These are phyloP conservation scores for Ceratocystis albifundus DNA, from an alignment of 2,329 filamentous ascomycete species.

Conservation along the genomic window DNA sequence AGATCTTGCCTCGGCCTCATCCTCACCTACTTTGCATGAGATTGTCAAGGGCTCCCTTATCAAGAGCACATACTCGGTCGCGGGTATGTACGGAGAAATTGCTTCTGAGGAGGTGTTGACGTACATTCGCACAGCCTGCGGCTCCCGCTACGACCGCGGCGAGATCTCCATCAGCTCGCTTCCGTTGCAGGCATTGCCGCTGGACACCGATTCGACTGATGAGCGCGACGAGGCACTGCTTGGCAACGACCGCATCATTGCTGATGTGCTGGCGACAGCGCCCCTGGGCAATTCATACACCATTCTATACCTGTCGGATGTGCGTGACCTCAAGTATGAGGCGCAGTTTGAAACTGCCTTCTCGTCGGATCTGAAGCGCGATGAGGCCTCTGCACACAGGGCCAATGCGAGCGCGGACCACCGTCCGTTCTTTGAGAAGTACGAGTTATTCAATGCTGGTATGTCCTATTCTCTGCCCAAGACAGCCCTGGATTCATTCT, in stretches of 20 bases:
- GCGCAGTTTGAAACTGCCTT: slow-evolving; percentile 23
- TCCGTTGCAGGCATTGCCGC: slow-evolving; percentile 18
- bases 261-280: slow-evolving; percentile 36
- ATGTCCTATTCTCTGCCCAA: slow-evolving; percentile 28
- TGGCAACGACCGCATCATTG: slow-evolving; percentile 37
- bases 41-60: slow-evolving; percentile 32
- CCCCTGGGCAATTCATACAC: slow-evolving; percentile 48
- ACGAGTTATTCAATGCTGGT: slow-evolving; percentile 90
- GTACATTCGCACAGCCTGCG: slow-evolving; percentile 40
- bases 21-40: slow-evolving; percentile 39
- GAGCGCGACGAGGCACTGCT: slow-evolving; percentile 12
- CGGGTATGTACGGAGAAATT: slow-evolving; percentile 46
- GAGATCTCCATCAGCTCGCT: slow-evolving; percentile 20
- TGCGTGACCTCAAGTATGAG: slow-evolving; percentile 30
- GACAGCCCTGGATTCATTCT: no score
- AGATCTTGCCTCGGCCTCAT: slow-evolving; percentile 45
- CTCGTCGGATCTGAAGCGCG: slow-evolving; percentile 57
- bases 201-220: background rate
- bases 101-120: slow-evolving; percentile 34
- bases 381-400: slow-evolving; percentile 30
- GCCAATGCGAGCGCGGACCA: slow-evolving; percentile 35
- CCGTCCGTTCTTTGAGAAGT: slow-evolving; percentile 69
- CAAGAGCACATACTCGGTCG: slow-evolving; percentile 37
- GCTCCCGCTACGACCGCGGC: slow-evolving; percentile 21
- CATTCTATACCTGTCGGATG: slow-evolving; percentile 58